Evolutionary conservation across 1,284 basidiomycete genomes (phyloP), one percentile per base, ranked within the genome.

Genomic region (Cryptococcus jaspeensis): DNA sequence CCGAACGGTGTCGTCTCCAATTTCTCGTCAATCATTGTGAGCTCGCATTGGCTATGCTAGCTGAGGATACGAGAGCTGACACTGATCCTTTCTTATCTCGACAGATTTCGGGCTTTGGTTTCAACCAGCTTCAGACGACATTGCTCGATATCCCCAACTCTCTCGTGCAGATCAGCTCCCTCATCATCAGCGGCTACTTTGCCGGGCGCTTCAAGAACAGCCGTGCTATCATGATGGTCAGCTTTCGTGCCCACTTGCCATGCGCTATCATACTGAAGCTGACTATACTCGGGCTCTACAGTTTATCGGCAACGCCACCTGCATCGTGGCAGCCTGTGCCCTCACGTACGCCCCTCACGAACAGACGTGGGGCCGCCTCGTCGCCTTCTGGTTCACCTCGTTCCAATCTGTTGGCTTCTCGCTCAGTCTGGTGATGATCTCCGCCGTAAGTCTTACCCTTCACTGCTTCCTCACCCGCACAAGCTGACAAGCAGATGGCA

Each of bases 1-100:
- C 60, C 63, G 5, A 68, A 60, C 44, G 65, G 65, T 32, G 59
- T 61, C 22, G 53, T 65, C 25, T 52, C 60, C 40, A 63, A 60
- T 37, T 69, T 67, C 49, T 50, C 49, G 15, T 61, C 56, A 18
- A 45, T 65, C 45, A 62, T 62, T 44, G 51, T 45, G 22, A 42
- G 53, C 23, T 22, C 28, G 9, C 28, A 25, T 53, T 15, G 42
- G 40, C 16, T 48, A 50, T 41, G 28, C 20, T 11, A 16, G 13
- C 22, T 9, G 18, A 15, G n/a, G n/a, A n/a, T 6, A 13, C 23
- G 12, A 5, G 22, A 15, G 23, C 20, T 47, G 25, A 20, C 13
- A 47, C 8, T 23, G 5, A 8, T 45, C 28, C 15, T 5, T 25
- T 50, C 15, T 40, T 32, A 4, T 20, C 35, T 32, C 41, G 11